Evolutionary conservation across 257 asterid genomes (phyloP).

Genomic region (Primulina huaijiensis): DNA sequence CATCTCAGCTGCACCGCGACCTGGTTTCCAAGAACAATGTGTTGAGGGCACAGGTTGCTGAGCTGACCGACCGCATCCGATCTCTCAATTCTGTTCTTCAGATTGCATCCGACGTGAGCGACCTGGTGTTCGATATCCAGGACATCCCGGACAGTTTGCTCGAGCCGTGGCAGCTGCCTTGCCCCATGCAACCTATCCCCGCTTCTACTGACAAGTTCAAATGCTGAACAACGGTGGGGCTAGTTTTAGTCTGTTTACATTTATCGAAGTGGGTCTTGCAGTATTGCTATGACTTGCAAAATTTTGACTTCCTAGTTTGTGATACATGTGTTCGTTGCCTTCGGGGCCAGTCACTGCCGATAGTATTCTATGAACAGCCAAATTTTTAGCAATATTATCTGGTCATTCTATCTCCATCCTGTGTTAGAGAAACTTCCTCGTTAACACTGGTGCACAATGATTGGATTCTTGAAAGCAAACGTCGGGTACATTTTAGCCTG

Average conservation of each 20-base stretch:
- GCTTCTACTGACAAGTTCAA: conserved; percentile 40
- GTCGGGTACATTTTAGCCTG: background rate
- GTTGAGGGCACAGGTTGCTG: background rate
- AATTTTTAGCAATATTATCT: background rate
- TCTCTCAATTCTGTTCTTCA: conserved; percentile 42
- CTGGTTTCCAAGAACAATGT: background rate
- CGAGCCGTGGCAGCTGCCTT: conserved; percentile 61
- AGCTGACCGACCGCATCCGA: conserved; percentile 25
- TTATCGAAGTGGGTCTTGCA: too few species aligned
- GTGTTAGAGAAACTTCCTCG: too few species aligned
- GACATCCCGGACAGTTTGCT: conserved; percentile 30
- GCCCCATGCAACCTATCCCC: conserved; percentile 44
- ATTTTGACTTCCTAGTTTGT: too few species aligned
- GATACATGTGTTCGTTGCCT: background rate
- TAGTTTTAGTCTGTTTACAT: background rate
- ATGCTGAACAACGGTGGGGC: conserved; percentile 23
- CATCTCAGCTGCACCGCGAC: background rate
- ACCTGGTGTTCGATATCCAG: conserved; percentile 29
- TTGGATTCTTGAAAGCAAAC: background rate
- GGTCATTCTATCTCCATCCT: background rate
- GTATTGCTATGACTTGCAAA: too few species aligned
- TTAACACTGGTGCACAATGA: background rate
- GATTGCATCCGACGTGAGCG: conserved; percentile 31
- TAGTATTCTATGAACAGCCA: background rate
- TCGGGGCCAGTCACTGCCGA: background rate